Evolutionary conservation across 306 rosid species (phyloP), one percentile per base, ranked within the genome.

Genomic region (Ormosia semicastrata): DNA sequence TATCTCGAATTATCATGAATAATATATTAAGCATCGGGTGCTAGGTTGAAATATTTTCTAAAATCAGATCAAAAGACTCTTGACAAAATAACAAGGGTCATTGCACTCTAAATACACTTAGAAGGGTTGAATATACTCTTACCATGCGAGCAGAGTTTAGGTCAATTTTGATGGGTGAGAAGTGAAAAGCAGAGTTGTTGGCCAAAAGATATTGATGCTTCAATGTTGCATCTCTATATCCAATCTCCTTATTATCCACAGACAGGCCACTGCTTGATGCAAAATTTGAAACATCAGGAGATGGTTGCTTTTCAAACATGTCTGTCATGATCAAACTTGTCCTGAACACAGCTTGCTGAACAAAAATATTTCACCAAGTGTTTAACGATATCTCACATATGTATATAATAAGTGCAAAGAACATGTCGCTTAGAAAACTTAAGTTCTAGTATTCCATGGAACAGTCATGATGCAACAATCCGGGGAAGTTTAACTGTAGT

Each of bases 141-240:
- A 90, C 97, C 92, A 81, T 86, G 10, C 94, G 92, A 53, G 53
- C 88, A 6, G 34, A 86, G 57, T 89, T 89, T 3, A 46, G 70
- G 80, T 88, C 76, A 34, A 88, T 65, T 81, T 67, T 83, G 50
- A 32, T 15, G 11, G 73, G 66, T 8, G 67, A 82, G 69, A 75
- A 76, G 9, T 73, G 56, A 30, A 74, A 76, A 34, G 59, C 2
- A 43, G 82, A 83, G 36, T 69, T 84, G 3, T 39, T 83, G 4
- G 72, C 58, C 66, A 76, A 69, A 80, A 77, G 68, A 77, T 72
- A 63, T 43, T 34, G 62, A 58, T 71, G 67, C 49, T 80, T 73
- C 13, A 88, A 73, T 41, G 79, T 62, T 77, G 84, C 44, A 60
- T 78, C 74, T 69, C 67, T 67, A 49, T 84, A 77, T 0, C 85